Percentiles rank a stretch among this genome's conserved stretches.
Conservation (phyloP, 2,329 filamentous ascomycete genomes). For the Lasiodiplodia gonubiensis region DNA sequence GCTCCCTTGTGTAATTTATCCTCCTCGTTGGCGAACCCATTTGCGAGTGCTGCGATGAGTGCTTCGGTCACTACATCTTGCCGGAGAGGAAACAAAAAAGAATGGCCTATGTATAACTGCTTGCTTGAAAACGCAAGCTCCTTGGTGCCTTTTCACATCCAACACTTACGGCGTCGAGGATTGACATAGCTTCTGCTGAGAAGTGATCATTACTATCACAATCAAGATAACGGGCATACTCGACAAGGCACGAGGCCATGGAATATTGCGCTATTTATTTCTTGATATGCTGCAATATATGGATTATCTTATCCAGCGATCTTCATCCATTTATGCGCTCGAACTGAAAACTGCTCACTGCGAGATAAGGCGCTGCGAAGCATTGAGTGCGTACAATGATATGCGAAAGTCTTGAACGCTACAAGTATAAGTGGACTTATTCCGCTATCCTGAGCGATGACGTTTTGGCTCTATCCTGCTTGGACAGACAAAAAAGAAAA, state of each 20-base stretch:
- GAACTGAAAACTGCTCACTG: too few species aligned
- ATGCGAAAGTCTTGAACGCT: too few species aligned
- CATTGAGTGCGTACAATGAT: too few species aligned
- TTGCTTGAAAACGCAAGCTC: not conserved
- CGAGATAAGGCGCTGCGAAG: not conserved
- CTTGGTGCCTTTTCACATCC: not conserved
- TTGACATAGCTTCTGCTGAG: too few species aligned
- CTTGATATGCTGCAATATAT: too few species aligned
- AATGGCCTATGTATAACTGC: not conserved
- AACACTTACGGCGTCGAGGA: not conserved
- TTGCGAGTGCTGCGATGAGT: not conserved
- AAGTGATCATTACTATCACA: not conserved
- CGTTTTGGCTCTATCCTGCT: not conserved
- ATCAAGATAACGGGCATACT: not conserved
- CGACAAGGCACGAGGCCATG: not conserved
- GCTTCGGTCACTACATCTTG: not conserved
- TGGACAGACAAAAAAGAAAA: not conserved
- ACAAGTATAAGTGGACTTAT: not conserved
- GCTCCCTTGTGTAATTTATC: not conserved
- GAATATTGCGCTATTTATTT: too few species aligned
- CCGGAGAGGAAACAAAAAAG: not conserved
- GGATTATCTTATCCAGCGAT: too few species aligned
- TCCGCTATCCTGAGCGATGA: not conserved
- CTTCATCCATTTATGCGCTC: too few species aligned
- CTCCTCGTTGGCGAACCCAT: not conserved